Base-by-base conservation (phyloP, 805 yeast genomes). In the Candida michaelii region DNA sequence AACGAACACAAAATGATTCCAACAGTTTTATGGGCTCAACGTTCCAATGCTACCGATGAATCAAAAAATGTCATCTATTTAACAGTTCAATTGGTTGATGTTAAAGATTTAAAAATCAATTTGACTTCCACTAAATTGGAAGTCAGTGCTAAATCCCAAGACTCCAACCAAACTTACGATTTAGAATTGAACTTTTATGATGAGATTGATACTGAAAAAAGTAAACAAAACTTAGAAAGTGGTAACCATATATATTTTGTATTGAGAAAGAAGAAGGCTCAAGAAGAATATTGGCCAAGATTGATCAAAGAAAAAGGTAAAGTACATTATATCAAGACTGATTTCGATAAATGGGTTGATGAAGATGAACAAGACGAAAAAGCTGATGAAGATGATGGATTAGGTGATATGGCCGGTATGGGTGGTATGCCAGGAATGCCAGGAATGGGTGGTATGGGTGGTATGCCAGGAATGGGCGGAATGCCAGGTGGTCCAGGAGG, bases 271-370 rank as follows among this genome's bases (percentile, higher is more conserved):
- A 77, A 78, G 59, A 79, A 77, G 43, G 61, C 74, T 16, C 73
- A 78, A 52, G 79, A 71, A 45, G 97, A 89, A 60, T 91, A 66
- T 74, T 91, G 99, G 99, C 98, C 99, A 54, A 80, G 98, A 60
- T 76, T 91, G 62, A 85, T 90, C 43, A 90, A 89, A 68, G 90
- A 85, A 56, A 88, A 89, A 71, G 74, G 77, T 58, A 89, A 83
- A 62, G 78, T 76, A 48, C 88, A 82, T 51, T 87, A 78, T 66
- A 79, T 91, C 61, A 86, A 87, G 73, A 91, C 99, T 11, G 98
- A 91, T 60, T 91, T 91, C 60, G 96, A 90, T 71, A 87, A 83
- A 65, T 91, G 99, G 99, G 96, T 87, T 30, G 99, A 91, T 60
- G 98, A 91, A 71, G 99, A 91, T 60, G 99, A 91, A 68, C 99